Evolutionary conservation across 768 basidiomycete species (phyloP).

Genomic region (Termitomyces eurrhizus): DNA sequence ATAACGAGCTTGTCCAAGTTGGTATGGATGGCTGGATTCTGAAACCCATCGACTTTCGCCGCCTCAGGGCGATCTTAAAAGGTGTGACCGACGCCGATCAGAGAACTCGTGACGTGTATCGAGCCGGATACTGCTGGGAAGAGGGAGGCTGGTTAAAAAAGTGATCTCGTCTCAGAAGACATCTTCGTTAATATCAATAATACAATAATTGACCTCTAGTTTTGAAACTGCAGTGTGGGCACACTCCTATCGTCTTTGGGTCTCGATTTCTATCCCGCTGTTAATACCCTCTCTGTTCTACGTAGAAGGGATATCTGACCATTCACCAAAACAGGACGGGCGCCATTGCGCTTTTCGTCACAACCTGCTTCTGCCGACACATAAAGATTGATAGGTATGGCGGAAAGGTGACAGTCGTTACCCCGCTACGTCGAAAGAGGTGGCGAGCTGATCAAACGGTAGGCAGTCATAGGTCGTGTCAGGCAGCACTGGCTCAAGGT

Average conservation of each 20-base stretch:
- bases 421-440: no score
- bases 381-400: background rate
- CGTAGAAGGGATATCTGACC: no score
- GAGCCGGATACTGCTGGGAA: conserved; percentile 54
- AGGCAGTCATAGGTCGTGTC: no score
- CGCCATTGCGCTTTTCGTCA: background rate
- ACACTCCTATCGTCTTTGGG: no score
- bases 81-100: conserved; percentile 54
- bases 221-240: no score
- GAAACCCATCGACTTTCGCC: conserved; percentile 78
- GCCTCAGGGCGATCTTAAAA: conserved; percentile 52
- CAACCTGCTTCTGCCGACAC: background rate
- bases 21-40: conserved; percentile 83
- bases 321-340: background rate
- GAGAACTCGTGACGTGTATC: conserved; percentile 50
- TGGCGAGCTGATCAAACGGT: no score
- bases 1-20: conserved; percentile 43
- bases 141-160: conserved; percentile 53
- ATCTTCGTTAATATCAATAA: background rate
- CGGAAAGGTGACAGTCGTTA: background rate
- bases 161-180: background rate
- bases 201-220: no score
- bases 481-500: no score
- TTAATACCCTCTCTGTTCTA: no score
- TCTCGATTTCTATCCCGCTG: no score